Evolutionary conservation across 2,329 filamentous ascomycete genomes (phyloP).

Genomic region (Xylariales sp.): DNA sequence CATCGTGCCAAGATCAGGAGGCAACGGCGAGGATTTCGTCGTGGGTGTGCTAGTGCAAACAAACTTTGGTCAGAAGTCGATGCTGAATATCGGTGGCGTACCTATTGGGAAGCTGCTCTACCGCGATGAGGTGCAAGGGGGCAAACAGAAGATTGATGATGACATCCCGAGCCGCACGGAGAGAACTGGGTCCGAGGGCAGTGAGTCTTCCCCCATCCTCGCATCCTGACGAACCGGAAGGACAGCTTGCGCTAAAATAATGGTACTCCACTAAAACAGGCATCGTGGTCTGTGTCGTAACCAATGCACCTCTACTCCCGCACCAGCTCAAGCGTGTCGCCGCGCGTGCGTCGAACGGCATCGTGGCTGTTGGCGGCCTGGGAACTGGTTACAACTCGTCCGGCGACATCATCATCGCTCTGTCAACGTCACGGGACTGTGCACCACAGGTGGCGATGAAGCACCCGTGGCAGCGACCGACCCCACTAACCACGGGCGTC

Average conservation of each 20-base stretch:
- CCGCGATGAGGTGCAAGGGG: conserved; percentile 1
- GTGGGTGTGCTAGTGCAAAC: conserved; percentile 4
- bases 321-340: conserved; percentile 8
- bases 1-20: not conserved
- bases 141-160: not conserved
- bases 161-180: not conserved
- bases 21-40: not conserved
- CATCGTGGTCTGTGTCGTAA: conserved; percentile 4
- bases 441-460: conserved; percentile 4
- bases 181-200: conserved; percentile 4
- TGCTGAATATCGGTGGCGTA: conserved; percentile 4
- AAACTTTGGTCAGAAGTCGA: conserved; percentile 1
- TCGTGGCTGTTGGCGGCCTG: not conserved
- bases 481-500: not conserved
- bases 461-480: conserved; percentile 1
- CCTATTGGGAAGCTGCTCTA: conserved; percentile 5
- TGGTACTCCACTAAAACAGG: not conserved
- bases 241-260: not conserved
- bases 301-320: conserved; percentile 5
- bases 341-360: not conserved
- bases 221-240: too few relatives aligned
- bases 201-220: too few relatives aligned
- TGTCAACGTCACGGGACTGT: not conserved
- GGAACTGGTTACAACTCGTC: conserved; percentile 1
- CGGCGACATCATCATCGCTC: conserved; percentile 7